phyloP scores from a whole-genome alignment of 2,329 filamentous ascomycete genomes.

The Trichoderma brevicompactum region DNA sequence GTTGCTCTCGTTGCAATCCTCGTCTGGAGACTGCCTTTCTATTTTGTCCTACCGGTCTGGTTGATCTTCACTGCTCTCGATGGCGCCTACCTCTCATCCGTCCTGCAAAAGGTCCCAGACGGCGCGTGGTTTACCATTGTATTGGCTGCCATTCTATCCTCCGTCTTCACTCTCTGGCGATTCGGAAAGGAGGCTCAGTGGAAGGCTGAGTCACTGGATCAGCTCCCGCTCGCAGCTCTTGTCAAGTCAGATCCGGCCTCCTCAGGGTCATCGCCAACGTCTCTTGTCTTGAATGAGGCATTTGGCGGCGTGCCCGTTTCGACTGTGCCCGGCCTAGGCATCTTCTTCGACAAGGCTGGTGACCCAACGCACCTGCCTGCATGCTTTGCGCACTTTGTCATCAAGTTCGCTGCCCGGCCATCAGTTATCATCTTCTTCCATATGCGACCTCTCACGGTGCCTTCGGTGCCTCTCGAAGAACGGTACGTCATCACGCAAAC shows the following conservation, averaged over 20 bases:
- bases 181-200: conserved; percentile 81
- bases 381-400: conserved; percentile 74
- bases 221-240: conserved; percentile 42
- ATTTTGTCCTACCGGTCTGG: conserved; percentile 65
- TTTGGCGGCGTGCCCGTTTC: conserved; percentile 51
- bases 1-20: conserved; percentile 72
- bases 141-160: conserved; percentile 64
- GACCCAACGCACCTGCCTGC: conserved; percentile 59
- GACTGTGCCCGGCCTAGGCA: conserved; percentile 62
- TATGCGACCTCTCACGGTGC: conserved; percentile 64
- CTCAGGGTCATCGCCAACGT: conserved; percentile 28
- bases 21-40: conserved; percentile 68
- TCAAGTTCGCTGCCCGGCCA: conserved; percentile 69
- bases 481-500: conserved; percentile 53
- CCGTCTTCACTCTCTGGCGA: conserved; percentile 74
- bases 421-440: conserved; percentile 77
- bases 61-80: conserved; percentile 69
- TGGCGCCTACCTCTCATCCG: conserved; percentile 70
- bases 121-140: conserved; percentile 80
- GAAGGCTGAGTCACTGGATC: conserved; percentile 68
- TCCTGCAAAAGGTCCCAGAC: conserved; percentile 72
- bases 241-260: not conserved
- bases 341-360: conserved; percentile 80
- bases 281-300: conserved; percentile 39
- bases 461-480: conserved; percentile 55